These are phyloP conservation scores for Saccharum hybrid DNA, from an alignment of 202 grass and related monocot species.

Conservation along the genomic window DNA sequence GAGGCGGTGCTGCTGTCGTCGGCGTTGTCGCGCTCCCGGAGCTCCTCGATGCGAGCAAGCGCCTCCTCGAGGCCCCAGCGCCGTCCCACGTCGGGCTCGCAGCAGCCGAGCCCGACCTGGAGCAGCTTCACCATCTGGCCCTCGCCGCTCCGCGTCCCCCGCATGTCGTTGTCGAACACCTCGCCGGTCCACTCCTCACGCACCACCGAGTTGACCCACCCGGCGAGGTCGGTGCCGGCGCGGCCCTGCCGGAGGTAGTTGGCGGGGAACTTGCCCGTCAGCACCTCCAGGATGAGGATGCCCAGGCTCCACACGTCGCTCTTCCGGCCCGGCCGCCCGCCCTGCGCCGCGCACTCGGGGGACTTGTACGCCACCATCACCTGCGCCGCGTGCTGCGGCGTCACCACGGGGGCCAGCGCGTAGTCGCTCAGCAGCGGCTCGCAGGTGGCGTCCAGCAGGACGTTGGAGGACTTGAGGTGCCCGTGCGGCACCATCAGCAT, in stretches of 20 bases:
- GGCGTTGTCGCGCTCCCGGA: conserved; percentile 49
- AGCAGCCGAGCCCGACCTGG: conserved; percentile 73
- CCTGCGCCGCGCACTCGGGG: conserved; percentile 61
- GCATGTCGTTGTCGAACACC: conserved; percentile 83
- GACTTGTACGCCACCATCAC: conserved; percentile 95
- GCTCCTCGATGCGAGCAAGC: conserved; percentile 65
- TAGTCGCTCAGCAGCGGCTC: conserved; percentile 84
- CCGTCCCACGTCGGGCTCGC: conserved; percentile 55
- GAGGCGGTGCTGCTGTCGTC: conserved; percentile 54
- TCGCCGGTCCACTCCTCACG: conserved; percentile 67
- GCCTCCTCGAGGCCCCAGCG: conserved; percentile 68
- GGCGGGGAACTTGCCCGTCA: conserved; percentile 78
- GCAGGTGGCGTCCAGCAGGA: conserved; percentile 59
- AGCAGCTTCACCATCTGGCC: conserved; percentile 86
- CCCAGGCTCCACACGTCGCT: conserved; percentile 94
- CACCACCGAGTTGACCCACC: conserved; percentile 78
- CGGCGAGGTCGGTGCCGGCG: conserved; percentile 57
- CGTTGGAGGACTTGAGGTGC: conserved; percentile 95
- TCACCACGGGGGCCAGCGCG: conserved; percentile 73
- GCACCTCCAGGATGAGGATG: conserved; percentile 74
- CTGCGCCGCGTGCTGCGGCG: conserved; percentile 60
- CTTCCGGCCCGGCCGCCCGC: conserved; percentile 55
- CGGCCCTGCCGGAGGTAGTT: conserved; percentile 62
- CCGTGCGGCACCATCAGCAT: conserved; percentile 82
- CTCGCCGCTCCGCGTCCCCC: conserved; percentile 48